Conservation (phyloP, 257 asterid genomes). For the Sherardia arvensis region DNA sequence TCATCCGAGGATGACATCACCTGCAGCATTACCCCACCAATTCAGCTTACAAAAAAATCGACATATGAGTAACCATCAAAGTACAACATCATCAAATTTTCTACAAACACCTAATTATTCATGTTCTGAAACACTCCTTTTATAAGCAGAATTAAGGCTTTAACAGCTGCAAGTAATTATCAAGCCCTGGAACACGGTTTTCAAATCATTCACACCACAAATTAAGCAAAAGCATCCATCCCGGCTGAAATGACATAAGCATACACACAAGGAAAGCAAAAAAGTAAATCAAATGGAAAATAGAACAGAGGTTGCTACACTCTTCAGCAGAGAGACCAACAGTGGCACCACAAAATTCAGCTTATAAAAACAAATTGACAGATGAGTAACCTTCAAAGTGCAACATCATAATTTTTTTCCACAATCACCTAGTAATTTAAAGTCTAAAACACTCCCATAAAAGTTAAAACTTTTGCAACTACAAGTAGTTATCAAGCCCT, state of each 20-base stretch:
- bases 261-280: too few relatives aligned
- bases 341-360: too few relatives aligned
- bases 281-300: too few relatives aligned
- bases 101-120: neutral
- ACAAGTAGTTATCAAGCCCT: too few relatives aligned
- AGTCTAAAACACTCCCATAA: too few relatives aligned
- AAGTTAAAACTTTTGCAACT: too few relatives aligned
- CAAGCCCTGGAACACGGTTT: neutral
- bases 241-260: neutral
- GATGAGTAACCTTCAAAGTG: too few relatives aligned
- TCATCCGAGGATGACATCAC: conserved; percentile 53
- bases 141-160: neutral
- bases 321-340: too few relatives aligned
- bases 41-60: neutral
- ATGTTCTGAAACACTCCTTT: neutral
- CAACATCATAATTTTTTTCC: too few relatives aligned
- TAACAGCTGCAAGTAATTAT: neutral
- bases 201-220: neutral
- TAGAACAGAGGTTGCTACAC: too few relatives aligned
- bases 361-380: too few relatives aligned
- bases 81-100: neutral
- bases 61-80: neutral
- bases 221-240: neutral
- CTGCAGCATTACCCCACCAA: conserved; percentile 3
- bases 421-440: too few relatives aligned